Conservation (phyloP, 768 basidiomycete species). For the Sistotremastrum niveocremeum region DNA sequence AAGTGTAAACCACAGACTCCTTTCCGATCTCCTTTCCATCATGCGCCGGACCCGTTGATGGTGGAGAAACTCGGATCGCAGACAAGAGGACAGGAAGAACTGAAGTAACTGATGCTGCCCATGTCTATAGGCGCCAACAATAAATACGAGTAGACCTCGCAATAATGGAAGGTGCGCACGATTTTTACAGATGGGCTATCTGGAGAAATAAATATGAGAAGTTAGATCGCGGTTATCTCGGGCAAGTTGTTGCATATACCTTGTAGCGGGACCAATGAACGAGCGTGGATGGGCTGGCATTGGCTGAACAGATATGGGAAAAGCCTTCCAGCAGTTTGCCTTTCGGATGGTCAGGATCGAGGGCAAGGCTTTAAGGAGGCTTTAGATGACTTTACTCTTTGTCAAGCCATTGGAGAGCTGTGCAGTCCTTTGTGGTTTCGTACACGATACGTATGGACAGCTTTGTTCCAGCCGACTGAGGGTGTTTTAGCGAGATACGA, state of each 20-base stretch:
- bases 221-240: background rate
- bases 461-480: conserved; percentile 27
- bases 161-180: conserved; percentile 24
- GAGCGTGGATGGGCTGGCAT: conserved; percentile 83
- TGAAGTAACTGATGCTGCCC: conserved; percentile 63
- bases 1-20: conserved; percentile 61
- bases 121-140: conserved; percentile 38
- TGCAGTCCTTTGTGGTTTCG: conserved; percentile 56
- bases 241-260: conserved; percentile 24
- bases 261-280: conserved; percentile 69
- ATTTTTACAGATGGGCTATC: conserved; percentile 85
- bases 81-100: conserved; percentile 81
- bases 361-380: background rate
- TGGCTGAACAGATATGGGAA: conserved; percentile 88
- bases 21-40: conserved; percentile 62
- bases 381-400: conserved; percentile 41
- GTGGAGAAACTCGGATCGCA: conserved; percentile 67
- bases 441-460: conserved; percentile 44
- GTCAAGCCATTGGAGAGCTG: conserved; percentile 79
- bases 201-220: conserved; percentile 13
- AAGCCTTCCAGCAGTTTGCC: conserved; percentile 75
- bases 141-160: background rate
- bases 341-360: conserved; percentile 14
- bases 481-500: conserved; percentile 37
- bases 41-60: conserved; percentile 54